These are phyloP conservation scores for Guadua angustifolia DNA, from an alignment of 176 grass and related monocot species.

Conservation along the genomic window DNA sequence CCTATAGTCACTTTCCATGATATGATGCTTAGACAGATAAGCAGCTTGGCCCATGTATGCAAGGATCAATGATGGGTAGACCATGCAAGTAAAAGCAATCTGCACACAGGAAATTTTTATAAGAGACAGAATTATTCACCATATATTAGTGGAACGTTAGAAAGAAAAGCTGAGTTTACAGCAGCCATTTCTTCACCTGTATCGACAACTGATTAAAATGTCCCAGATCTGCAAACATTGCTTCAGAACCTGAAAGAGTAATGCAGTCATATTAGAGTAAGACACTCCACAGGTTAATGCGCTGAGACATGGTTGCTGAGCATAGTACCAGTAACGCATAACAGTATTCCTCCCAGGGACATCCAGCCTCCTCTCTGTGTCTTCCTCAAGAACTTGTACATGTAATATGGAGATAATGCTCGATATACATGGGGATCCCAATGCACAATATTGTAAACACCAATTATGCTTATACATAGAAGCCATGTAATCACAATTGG, in stretches of 20 bases:
- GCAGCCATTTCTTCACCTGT: slow-evolving; percentile 61
- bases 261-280: slow-evolving; percentile 17
- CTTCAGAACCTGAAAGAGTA: slow-evolving; percentile 83
- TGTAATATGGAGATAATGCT: slow-evolving; percentile 95
- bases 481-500: slow-evolving; percentile 92
- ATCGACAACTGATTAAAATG: slow-evolving; percentile 97
- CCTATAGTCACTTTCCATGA: slow-evolving; percentile 76
- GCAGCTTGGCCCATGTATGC: slow-evolving; percentile 99
- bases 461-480: slow-evolving; percentile 89
- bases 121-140: slow-evolving; percentile 22
- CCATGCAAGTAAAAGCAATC: slow-evolving; percentile 96
- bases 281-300: slow-evolving; percentile 10
- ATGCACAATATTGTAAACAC: slow-evolving; percentile 85
- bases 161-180: neutral
- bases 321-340: slow-evolving; percentile 86
- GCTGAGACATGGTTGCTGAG: neutral
- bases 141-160: neutral
- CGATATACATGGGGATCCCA: slow-evolving; percentile 94
- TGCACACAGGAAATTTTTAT: slow-evolving; percentile 44
- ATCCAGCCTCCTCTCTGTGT: slow-evolving; percentile 96
- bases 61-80: slow-evolving; percentile 95
- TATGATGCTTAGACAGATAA: slow-evolving; percentile 91
- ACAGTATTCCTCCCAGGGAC: slow-evolving; percentile 90
- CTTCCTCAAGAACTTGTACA: slow-evolving; percentile 97
- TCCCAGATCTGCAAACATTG: slow-evolving; percentile 97